A percentile compares a stretch with the other conserved stretches of the same genome.
phyloP scores from a whole-genome alignment of 495 filamentous ascomycete species.

The Penicillium ucsense region DNA sequence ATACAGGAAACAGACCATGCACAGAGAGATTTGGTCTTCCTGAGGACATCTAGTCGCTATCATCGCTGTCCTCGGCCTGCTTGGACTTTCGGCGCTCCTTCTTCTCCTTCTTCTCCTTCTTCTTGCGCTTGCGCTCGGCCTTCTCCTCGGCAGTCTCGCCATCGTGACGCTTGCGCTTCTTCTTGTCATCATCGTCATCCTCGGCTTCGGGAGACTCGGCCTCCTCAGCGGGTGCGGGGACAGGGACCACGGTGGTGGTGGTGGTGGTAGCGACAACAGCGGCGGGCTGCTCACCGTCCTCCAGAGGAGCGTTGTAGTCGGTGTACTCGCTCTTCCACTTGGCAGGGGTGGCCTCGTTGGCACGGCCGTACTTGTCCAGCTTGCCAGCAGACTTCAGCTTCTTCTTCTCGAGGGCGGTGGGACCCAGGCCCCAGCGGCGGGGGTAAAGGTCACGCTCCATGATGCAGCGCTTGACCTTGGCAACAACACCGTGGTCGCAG shows the following conservation, averaged over 20 bases:
- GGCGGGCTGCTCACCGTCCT: conserved; percentile 30
- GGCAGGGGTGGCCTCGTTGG: conserved; percentile 84
- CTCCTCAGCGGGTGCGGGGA: conserved; percentile 19
- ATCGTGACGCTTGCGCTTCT: conserved; percentile 78
- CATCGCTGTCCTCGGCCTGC: conserved; percentile 48
- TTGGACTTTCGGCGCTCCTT: conserved; percentile 56
- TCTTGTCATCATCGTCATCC: conserved; percentile 40
- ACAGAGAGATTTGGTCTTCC: conserved; percentile 16
- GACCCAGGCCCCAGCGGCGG: conserved; percentile 86
- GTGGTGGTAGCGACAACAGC: conserved; percentile 27
- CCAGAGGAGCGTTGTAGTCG: conserved; percentile 60
- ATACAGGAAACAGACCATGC: conserved; percentile 29
- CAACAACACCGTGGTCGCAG: conserved; percentile 92
- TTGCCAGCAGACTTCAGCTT: conserved; percentile 97
- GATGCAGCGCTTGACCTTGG: conserved; percentile 95
- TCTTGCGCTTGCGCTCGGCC: conserved; percentile 64
- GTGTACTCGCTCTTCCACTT: conserved; percentile 86
- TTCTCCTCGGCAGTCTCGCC: conserved; percentile 70
- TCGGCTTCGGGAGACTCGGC: conserved; percentile 25
- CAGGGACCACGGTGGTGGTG: conserved; percentile 26
- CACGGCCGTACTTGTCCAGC: conserved; percentile 89
- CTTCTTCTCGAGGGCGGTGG: conserved; percentile 90
- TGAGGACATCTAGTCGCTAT: conserved; percentile 41
- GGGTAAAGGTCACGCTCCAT: conserved; percentile 99
- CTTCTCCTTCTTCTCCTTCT: conserved; percentile 68